phyloP scores from a whole-genome alignment of 352 stramenopile species.

The Pythium scleroteichum region DNA sequence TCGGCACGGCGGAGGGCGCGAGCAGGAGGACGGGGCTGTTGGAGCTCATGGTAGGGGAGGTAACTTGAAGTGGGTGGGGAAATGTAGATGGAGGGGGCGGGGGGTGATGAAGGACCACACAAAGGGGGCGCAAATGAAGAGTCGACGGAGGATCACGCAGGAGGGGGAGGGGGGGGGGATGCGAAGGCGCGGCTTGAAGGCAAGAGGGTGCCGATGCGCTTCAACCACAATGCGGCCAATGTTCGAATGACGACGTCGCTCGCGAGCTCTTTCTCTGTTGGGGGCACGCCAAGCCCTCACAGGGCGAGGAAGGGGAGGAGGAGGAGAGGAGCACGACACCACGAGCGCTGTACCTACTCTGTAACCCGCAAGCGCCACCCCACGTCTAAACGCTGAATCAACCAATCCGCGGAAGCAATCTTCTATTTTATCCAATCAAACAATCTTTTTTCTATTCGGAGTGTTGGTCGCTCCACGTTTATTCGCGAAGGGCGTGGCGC shows the following conservation, averaged over 20 bases:
- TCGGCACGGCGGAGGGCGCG: slow-evolving; percentile 22
- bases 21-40: slow-evolving; percentile 32
- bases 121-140: slow-evolving; percentile 6
- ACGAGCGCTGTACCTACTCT: slow-evolving; percentile 27
- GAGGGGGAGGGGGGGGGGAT: slow-evolving; percentile 8
- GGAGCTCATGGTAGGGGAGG: slow-evolving; percentile 28
- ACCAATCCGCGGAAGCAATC: slow-evolving; percentile 22
- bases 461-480: slow-evolving; percentile 33
- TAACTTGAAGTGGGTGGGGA: slow-evolving; percentile 14
- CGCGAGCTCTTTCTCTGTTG: slow-evolving; percentile 14
- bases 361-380: slow-evolving; percentile 25
- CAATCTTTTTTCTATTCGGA: neutral
- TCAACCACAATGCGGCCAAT: slow-evolving; percentile 57
- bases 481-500: slow-evolving; percentile 21
- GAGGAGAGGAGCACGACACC: slow-evolving; percentile 17
- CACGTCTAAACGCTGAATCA: slow-evolving; percentile 22
- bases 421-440: slow-evolving; percentile 28
- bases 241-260: slow-evolving; percentile 58
- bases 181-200: slow-evolving; percentile 8
- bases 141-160: slow-evolving; percentile 20
- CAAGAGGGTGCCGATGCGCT: slow-evolving; percentile 28
- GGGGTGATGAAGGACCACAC: slow-evolving; percentile 21
- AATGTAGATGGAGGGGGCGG: slow-evolving; percentile 7
- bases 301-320: slow-evolving; percentile 17
- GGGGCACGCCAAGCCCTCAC: slow-evolving; percentile 6